A percentile compares a stretch with the other conserved stretches of the same genome.
phyloP scores from a whole-genome alignment of 78 protist species.

The Parvularia atlantis region DNA sequence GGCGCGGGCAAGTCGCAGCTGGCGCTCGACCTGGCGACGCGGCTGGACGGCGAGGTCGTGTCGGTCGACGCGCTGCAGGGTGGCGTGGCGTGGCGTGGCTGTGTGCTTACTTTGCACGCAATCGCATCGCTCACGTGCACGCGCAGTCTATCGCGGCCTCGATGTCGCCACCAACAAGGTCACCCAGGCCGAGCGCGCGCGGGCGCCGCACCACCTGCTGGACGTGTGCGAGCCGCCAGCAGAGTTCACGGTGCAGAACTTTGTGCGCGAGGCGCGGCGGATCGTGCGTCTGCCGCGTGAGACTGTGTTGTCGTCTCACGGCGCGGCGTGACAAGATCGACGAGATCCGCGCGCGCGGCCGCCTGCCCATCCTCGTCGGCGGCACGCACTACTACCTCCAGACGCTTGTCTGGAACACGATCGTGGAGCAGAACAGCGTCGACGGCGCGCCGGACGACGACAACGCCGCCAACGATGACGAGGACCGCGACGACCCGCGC shows the following conservation, averaged over 20 bases:
- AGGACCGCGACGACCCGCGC: background rate
- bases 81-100: too few relatives aligned
- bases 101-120: too few relatives aligned
- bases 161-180: conserved; percentile 30
- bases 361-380: conserved; percentile 15
- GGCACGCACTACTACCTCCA: conserved; percentile 27
- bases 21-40: conserved; percentile 11
- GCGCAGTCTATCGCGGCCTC: conserved; percentile 16
- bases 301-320: too few relatives aligned
- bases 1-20: too few relatives aligned
- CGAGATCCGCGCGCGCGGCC: background rate
- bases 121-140: too few relatives aligned
- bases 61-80: conserved; percentile 21
- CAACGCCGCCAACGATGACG: background rate
- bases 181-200: background rate
- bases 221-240: conserved; percentile 6
- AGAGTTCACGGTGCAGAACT: background rate
- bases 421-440: background rate
- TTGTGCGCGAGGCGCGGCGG: background rate
- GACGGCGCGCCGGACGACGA: background rate
- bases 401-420: background rate
- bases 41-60: conserved; percentile 10
- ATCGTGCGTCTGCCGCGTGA: too few relatives aligned
- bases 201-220: conserved; percentile 22
- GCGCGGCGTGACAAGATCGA: too few relatives aligned